These are phyloP conservation scores for Alternaria sp. DNA, from an alignment of 2,329 filamentous ascomycete genomes.

Conservation along the genomic window DNA sequence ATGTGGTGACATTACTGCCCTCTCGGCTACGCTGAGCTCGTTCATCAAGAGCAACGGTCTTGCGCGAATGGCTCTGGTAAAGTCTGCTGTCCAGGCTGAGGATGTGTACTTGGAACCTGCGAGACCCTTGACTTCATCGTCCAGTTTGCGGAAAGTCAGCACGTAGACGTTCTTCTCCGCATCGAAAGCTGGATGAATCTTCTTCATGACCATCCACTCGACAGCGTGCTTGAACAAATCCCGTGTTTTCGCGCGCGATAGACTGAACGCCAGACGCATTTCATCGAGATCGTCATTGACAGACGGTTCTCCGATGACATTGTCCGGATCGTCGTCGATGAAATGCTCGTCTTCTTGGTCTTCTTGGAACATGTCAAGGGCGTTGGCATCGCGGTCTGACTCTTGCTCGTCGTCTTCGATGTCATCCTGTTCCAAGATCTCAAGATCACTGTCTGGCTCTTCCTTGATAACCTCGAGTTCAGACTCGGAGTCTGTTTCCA, in stretches of 20 bases:
- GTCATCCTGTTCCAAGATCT: constrained; percentile 27
- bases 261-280: constrained; percentile 74
- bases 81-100: constrained; percentile 71
- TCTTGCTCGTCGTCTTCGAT: constrained; percentile 31
- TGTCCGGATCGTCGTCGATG: constrained; percentile 66
- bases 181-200: constrained; percentile 74
- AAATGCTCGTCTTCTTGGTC: constrained; percentile 68
- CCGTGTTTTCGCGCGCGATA: constrained; percentile 70
- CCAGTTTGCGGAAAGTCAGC: constrained; percentile 73
- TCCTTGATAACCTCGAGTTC: constrained; percentile 44
- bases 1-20: constrained; percentile 35
- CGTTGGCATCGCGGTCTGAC: constrained; percentile 33
- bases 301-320: constrained; percentile 55
- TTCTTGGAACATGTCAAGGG: constrained; percentile 56
- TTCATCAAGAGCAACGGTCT: constrained; percentile 62
- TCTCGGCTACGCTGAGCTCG: constrained; percentile 29
- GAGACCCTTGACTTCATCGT: constrained; percentile 72
- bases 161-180: constrained; percentile 68
- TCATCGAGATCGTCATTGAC: constrained; percentile 54
- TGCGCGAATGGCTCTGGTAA: constrained; percentile 69
- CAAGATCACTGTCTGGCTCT: constrained; percentile 32
- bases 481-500: constrained; percentile 33
- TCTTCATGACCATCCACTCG: constrained; percentile 83
- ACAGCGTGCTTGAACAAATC: constrained; percentile 76
- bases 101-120: constrained; percentile 75